Conservation (phyloP, 2,329 filamentous ascomycete species). For the Dactylellina haptotyla region DNA sequence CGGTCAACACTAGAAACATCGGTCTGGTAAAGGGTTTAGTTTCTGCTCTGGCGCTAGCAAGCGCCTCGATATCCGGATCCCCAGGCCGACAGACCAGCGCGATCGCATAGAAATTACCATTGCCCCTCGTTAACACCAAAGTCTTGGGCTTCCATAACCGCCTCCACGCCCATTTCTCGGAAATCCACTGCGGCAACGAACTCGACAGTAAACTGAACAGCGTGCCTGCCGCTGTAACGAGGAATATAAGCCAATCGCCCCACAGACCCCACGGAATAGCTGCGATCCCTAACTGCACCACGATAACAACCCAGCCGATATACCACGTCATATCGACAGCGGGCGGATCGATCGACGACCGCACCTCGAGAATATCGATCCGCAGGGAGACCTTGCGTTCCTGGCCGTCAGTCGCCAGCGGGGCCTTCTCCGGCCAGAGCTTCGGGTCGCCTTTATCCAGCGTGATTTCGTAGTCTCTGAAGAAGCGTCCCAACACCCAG, state of each 20-base stretch:
- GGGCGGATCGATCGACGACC: slow-evolving; percentile 31
- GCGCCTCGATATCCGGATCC: slow-evolving; percentile 63
- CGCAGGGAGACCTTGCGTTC: slow-evolving; percentile 33
- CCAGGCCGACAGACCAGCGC: slow-evolving; percentile 60
- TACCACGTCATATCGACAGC: slow-evolving; percentile 48
- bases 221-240: slow-evolving; percentile 62
- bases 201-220: slow-evolving; percentile 61
- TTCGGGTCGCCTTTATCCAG: slow-evolving; percentile 4
- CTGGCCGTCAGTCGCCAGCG: slow-evolving; percentile 28
- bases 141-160: slow-evolving; percentile 58
- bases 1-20: slow-evolving; percentile 57
- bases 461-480: slow-evolving; percentile 62
- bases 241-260: slow-evolving; percentile 62
- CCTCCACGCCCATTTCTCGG: slow-evolving; percentile 64
- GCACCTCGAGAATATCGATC: slow-evolving; percentile 43
- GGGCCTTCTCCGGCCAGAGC: slow-evolving; percentile 33
- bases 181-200: slow-evolving; percentile 62
- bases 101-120: slow-evolving; percentile 62
- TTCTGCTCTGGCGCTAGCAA: slow-evolving; percentile 59
- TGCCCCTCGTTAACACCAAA: slow-evolving; percentile 62
- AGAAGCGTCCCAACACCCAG: slow-evolving; percentile 64
- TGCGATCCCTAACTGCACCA: slow-evolving; percentile 60
- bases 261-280: slow-evolving; percentile 59
- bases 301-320: slow-evolving; percentile 43
- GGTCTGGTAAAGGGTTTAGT: slow-evolving; percentile 43